Percentiles rank a stretch among this genome's conserved stretches.
Evolutionary conservation across 192 early-diverging fungal genomes (phyloP).

Genomic region (Piromyces finnis): DNA sequence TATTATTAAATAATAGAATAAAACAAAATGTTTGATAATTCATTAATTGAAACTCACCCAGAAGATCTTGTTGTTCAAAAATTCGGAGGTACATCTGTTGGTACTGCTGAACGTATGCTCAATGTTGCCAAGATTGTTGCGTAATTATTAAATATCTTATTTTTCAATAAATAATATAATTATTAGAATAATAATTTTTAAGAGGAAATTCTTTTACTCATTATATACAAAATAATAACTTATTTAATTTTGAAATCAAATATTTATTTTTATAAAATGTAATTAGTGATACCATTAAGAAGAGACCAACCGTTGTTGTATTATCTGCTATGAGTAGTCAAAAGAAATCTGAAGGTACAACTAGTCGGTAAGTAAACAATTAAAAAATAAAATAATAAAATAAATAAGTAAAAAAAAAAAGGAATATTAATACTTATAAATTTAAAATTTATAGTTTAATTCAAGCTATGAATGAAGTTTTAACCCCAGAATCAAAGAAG

Average conservation of each 20-base stretch:
- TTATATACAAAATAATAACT: no score
- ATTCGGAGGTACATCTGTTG: constrained; percentile 94
- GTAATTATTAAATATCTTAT: no score
- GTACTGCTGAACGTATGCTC: constrained; percentile 39
- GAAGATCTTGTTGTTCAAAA: constrained; percentile 24
- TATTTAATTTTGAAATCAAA: no score
- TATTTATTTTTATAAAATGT: no score
- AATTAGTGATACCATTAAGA: neutral
- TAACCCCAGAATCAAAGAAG: constrained; percentile 46
- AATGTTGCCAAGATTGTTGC: constrained; percentile 15
- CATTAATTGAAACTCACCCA: neutral
- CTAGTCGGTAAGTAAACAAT: constrained; percentile 42
- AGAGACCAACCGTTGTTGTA: constrained; percentile 47
- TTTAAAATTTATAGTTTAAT: constrained; percentile 21
- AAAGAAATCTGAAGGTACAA: constrained; percentile 78
- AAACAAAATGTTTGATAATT: neutral
- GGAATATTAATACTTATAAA: no score
- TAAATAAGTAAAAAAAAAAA: no score
- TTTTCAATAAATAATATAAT: no score
- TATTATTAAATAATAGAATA: neutral
- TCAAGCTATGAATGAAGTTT: constrained; percentile 48
- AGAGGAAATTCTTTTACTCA: no score
- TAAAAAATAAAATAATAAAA: no score
- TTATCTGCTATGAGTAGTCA: constrained; percentile 86
- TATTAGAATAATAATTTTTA: no score